Conservation (phyloP, 2,329 filamentous ascomycete species). For the Pseudogymnoascus sp. region DNA sequence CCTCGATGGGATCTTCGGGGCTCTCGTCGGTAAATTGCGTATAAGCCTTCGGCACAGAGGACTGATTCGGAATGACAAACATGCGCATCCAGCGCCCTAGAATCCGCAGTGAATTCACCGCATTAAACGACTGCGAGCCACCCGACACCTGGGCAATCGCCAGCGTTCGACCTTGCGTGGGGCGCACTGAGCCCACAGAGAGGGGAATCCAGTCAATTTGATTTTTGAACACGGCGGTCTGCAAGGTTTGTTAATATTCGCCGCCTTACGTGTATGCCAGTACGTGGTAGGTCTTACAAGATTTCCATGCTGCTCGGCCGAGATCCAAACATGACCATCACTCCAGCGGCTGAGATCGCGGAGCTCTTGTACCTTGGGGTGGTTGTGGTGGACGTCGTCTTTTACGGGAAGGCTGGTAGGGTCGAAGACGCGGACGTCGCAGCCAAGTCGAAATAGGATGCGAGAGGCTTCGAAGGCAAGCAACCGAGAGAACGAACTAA, state of each 20-base stretch:
- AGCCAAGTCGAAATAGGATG: conserved; percentile 55
- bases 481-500: conserved; percentile 50
- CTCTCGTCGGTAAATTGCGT: conserved; percentile 47
- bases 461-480: conserved; percentile 51
- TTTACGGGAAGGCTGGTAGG: conserved; percentile 52
- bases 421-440: conserved; percentile 56
- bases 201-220: conserved; percentile 65
- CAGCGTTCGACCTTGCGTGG: conserved; percentile 57
- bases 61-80: conserved; percentile 60
- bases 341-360: conserved; percentile 53
- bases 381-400: conserved; percentile 48
- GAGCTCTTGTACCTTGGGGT: conserved; percentile 55
- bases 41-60: conserved; percentile 53
- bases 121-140: conserved; percentile 59
- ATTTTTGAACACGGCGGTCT: conserved; percentile 60
- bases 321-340: conserved; percentile 58
- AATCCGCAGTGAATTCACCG: conserved; percentile 56
- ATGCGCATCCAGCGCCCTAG: conserved; percentile 63
- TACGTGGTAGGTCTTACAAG: conserved; percentile 33
- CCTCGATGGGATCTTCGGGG: conserved; percentile 21
- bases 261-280: background rate
- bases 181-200: conserved; percentile 50
- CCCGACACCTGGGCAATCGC: conserved; percentile 54
- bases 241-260: conserved; percentile 9
- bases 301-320: conserved; percentile 59